Conservation (phyloP, 2,329 filamentous ascomycete genomes). For the Trichoderma guizhouense region DNA sequence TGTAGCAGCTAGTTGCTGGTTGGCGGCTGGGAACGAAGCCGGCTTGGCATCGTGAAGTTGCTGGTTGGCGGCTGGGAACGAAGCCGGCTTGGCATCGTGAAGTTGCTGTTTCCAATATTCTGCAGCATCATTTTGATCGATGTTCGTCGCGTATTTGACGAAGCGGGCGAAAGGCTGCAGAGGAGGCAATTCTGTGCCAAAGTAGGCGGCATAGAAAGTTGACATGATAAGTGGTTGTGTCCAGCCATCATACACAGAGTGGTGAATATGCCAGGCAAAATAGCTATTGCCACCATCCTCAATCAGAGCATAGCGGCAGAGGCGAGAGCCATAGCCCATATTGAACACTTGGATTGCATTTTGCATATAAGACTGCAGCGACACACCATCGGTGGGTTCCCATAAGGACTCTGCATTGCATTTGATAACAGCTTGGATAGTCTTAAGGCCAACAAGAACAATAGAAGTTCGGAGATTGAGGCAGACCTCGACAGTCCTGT, state of each 20-base stretch:
- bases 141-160: conserved; percentile 12
- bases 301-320: conserved; percentile 19
- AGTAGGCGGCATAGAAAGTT: conserved; percentile 1
- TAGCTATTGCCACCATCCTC: neutral
- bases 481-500: conserved; percentile 7
- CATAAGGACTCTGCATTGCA: neutral
- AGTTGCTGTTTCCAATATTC: conserved; percentile 14
- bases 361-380: conserved; percentile 1
- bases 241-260: conserved; percentile 15
- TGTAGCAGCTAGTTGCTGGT: neutral
- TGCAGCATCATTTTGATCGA: neutral
- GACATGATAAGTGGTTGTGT: neutral
- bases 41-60: conserved; percentile 1
- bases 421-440: conserved; percentile 1
- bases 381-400: neutral
- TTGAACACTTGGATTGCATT: neutral
- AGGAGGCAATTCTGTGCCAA: conserved; percentile 20
- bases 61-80: conserved; percentile 18
- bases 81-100: neutral
- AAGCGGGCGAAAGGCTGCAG: conserved; percentile 15
- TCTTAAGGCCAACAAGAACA: neutral
- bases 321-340: conserved; percentile 19
- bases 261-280: conserved; percentile 13
- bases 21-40: conserved; percentile 19
- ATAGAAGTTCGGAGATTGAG: conserved; percentile 16